Evolutionary conservation across 75 land plant species (phyloP).

Genomic region (Picea glauca): DNA sequence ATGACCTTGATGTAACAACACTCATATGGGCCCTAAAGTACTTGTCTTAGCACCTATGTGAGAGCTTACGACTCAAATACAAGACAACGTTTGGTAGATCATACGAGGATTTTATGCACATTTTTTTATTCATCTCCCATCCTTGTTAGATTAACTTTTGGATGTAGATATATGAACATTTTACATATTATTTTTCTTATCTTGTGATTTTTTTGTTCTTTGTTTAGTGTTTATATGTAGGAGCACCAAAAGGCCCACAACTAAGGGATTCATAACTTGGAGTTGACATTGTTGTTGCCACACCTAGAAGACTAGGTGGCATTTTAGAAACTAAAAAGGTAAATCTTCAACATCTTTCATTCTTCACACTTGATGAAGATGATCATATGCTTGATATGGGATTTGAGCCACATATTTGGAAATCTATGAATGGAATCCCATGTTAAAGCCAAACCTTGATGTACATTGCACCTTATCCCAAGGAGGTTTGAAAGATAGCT

Average conservation of each 20-base stretch:
- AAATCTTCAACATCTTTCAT: conserved; percentile 48
- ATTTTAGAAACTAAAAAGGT: conserved; percentile 57
- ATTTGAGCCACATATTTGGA: conserved; percentile 78
- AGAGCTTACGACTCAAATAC: conserved; percentile 13
- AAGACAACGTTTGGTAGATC: conserved; percentile 13
- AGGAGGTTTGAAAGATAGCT: conserved; percentile 65
- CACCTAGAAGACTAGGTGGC: conserved; percentile 69
- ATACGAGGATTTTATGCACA: conserved; percentile 10
- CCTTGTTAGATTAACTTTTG: not conserved
- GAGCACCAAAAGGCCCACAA: conserved; percentile 84
- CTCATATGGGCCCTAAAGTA: conserved; percentile 6
- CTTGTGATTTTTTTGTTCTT: not conserved
- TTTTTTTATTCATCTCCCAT: not conserved
- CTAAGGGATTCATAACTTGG: conserved; percentile 63
- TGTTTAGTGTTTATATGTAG: conserved; percentile 74
- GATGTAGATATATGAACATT: not conserved
- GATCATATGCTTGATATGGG: conserved; percentile 87
- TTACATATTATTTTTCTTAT: not conserved
- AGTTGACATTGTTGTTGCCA: conserved; percentile 70
- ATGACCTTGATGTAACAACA: not conserved
- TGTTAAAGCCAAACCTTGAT: conserved; percentile 60
- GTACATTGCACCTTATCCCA: conserved; percentile 75
- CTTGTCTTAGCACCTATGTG: conserved; percentile 16
- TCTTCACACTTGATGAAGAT: conserved; percentile 70
- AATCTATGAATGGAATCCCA: conserved; percentile 67